Evolutionary conservation across 805 yeast species (phyloP).

Genomic region (Barnettozyma californica): DNA sequence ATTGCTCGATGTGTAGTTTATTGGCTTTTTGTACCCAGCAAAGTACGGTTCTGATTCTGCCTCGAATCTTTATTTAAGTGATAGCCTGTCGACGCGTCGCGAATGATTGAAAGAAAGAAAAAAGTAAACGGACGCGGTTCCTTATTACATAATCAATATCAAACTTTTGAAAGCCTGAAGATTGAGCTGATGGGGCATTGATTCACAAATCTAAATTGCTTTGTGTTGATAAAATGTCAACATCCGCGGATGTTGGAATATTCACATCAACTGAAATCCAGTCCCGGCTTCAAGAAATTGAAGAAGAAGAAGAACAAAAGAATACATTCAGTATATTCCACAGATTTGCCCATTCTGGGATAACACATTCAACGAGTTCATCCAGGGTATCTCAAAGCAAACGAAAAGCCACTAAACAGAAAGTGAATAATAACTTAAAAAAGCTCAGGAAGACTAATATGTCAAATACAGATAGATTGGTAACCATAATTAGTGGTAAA

Average conservation of each 20-base stretch:
- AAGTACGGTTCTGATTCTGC: not conserved
- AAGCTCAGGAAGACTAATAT: not conserved
- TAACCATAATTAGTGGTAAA: conserved; percentile 9
- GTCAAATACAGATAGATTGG: conserved; percentile 6
- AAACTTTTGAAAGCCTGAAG: too few species aligned
- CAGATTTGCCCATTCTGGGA: conserved; percentile 1
- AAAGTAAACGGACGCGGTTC: too few species aligned
- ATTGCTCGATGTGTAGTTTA: not conserved
- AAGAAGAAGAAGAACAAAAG: conserved; percentile 9
- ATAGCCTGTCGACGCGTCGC: not conserved
- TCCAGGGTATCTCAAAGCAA: not conserved
- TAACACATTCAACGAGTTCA: not conserved
- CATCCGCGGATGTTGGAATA: not conserved
- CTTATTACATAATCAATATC: too few species aligned
- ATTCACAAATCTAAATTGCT: too few species aligned
- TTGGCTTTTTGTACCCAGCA: not conserved
- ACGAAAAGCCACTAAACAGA: not conserved
- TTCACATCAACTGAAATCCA: conserved; percentile 24
- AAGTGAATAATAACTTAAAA: not conserved
- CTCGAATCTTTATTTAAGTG: too few species aligned
- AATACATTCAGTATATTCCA: not conserved
- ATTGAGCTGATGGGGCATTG: too few species aligned
- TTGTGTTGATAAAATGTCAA: not conserved
- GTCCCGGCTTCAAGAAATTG: conserved; percentile 18
- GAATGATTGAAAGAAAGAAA: not conserved